A percentile compares a stretch with the other conserved stretches of the same genome.
Conservation (phyloP, 1,284 basidiomycete genomes). For the Pterulicium gracile region DNA sequence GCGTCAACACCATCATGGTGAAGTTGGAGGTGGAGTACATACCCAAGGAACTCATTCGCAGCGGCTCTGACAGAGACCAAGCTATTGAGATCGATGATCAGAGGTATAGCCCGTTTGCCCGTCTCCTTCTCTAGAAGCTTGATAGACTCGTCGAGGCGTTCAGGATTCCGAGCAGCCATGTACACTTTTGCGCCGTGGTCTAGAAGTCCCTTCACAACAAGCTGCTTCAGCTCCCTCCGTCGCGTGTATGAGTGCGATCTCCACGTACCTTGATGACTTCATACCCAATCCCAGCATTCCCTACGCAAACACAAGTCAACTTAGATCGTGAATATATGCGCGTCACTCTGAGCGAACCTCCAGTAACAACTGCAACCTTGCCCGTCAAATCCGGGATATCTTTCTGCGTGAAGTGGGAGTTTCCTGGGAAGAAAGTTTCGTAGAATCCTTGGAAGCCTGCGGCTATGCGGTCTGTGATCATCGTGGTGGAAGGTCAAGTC, state of each 20-base stretch:
- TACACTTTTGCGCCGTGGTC: slow-evolving; percentile 2
- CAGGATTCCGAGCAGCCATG: neutral
- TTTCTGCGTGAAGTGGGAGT: neutral
- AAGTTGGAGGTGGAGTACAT: neutral
- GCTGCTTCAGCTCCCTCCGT: no score
- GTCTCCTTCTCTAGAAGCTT: neutral
- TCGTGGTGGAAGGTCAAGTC: no score
- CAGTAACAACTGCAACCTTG: neutral
- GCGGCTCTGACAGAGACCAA: neutral
- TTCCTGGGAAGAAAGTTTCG: neutral
- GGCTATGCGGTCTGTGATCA: no score
- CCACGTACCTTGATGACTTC: no score
- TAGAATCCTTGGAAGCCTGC: neutral
- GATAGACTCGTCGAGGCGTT: neutral
- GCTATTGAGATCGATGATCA: neutral
- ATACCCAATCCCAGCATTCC: no score
- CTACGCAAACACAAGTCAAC: no score
- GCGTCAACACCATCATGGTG: no score
- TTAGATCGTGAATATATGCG: no score
- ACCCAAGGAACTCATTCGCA: slow-evolving; percentile 1
- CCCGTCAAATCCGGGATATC: neutral
- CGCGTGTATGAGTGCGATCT: no score
- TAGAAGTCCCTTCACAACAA: slow-evolving; percentile 2
- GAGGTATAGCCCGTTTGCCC: neutral
- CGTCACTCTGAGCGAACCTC: no score